These are phyloP conservation scores for baker's yeast (Saccharomyces cerevisiae) DNA, from an alignment of 805 yeast genomes.

Conservation along the genomic window DNA sequence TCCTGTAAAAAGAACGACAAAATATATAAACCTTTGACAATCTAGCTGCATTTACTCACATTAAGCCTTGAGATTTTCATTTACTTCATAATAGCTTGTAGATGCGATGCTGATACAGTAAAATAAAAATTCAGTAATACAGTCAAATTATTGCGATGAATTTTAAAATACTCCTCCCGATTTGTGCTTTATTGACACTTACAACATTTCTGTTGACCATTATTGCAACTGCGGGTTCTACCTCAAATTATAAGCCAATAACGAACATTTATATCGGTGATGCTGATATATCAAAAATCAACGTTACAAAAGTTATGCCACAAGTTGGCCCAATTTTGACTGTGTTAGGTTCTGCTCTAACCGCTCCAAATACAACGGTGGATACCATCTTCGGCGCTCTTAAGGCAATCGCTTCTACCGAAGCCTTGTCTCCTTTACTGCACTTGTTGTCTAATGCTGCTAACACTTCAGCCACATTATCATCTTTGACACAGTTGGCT, in stretches of 20 bases:
- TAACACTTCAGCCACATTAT: constrained; percentile 19
- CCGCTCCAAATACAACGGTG: constrained; percentile 16
- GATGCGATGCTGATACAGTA: not conserved
- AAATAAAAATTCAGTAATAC: not conserved
- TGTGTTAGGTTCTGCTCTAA: constrained; percentile 22
- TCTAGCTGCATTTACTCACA: not conserved
- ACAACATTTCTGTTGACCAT: constrained; percentile 24
- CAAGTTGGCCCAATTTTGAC: constrained; percentile 21
- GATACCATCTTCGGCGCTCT: constrained; percentile 18
- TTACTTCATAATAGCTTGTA: not conserved
- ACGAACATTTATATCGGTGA: constrained; percentile 27
- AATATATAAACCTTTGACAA: not conserved
- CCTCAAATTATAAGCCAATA: constrained; percentile 25
- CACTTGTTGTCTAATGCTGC: constrained; percentile 20
- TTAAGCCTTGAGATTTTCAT: not conserved
- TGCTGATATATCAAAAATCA: constrained; percentile 27
- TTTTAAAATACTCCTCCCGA: not conserved
- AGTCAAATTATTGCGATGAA: not conserved
- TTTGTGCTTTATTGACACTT: constrained; percentile 13
- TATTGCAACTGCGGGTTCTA: constrained; percentile 28
- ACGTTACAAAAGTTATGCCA: constrained; percentile 30
- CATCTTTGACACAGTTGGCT: constrained; percentile 19
- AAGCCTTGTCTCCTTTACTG: constrained; percentile 25
- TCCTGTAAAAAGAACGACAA: not conserved
- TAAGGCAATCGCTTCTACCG: constrained; percentile 19